Conservation (phyloP, 345 rosid species). For the Pugionium dolabratum region DNA sequence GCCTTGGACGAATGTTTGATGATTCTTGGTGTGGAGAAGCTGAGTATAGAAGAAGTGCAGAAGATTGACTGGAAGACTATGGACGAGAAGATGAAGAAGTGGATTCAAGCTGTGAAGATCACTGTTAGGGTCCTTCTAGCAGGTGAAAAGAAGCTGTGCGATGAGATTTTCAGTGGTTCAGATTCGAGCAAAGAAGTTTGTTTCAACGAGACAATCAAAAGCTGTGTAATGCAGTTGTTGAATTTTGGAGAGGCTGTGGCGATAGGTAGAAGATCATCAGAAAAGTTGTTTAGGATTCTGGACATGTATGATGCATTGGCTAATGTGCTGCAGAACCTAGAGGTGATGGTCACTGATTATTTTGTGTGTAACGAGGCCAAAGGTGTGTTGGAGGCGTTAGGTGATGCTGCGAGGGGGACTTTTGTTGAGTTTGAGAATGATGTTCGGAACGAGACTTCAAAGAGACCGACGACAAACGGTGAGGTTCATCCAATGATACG, state of each 20-base stretch:
- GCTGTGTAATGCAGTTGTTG: constrained; percentile 83
- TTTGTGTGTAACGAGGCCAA: constrained; percentile 61
- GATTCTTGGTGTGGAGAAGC: constrained; percentile 82
- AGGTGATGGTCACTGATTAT: constrained; percentile 61
- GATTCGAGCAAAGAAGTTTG: constrained; percentile 68
- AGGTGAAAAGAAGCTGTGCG: constrained; percentile 82
- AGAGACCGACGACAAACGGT: constrained; percentile 75
- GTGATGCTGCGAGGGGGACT: constrained; percentile 81
- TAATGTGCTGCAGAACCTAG: constrained; percentile 56
- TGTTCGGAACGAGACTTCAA: constrained; percentile 69
- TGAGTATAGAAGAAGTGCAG: constrained; percentile 94
- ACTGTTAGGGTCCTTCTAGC: constrained; percentile 65
- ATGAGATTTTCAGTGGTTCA: constrained; percentile 61
- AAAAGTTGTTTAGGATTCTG: constrained; percentile 90
- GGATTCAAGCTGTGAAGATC: constrained; percentile 87
- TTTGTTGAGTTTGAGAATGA: constrained; percentile 89
- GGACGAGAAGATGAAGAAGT: constrained; percentile 99
- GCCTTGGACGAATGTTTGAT: constrained; percentile 79
- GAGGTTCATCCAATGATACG: constrained; percentile 97
- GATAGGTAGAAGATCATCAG: constrained; percentile 75
- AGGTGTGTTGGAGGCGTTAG: constrained; percentile 65
- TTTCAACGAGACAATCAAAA: constrained; percentile 82
- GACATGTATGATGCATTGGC: constrained; percentile 89
- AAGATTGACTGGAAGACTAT: constrained; percentile 80
- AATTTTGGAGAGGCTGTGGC: constrained; percentile 94